These are phyloP conservation scores for Penicillium digitatum DNA, from an alignment of 2,329 filamentous ascomycete species.

Conservation along the genomic window DNA sequence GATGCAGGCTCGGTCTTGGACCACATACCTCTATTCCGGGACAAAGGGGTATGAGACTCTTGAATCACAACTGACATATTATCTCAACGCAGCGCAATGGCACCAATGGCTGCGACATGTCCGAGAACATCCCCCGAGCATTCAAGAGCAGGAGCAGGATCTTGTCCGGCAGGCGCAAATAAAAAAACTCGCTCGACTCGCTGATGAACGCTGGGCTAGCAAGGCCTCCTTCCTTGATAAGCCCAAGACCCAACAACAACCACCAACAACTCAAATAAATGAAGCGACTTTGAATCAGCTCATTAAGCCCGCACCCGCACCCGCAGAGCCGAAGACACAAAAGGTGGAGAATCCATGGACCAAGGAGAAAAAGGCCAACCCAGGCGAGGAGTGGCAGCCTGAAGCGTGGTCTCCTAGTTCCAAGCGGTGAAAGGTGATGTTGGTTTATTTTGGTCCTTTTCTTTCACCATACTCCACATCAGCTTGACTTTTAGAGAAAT, in stretches of 20 bases:
- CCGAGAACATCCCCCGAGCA: conserved; percentile 52
- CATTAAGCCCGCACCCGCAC: conserved; percentile 22
- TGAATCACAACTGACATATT: conserved; percentile 14
- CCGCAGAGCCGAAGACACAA: conserved; percentile 10
- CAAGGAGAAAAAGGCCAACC: conserved; percentile 48
- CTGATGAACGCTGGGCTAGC: conserved; percentile 59
- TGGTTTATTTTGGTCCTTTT: background rate
- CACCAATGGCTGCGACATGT: conserved; percentile 65
- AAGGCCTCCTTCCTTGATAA: conserved; percentile 57
- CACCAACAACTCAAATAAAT: conserved; percentile 44
- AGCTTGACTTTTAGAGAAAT: background rate
- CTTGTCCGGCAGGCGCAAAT: conserved; percentile 55
- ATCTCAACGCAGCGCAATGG: conserved; percentile 54
- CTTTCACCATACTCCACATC: background rate
- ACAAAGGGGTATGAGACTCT: background rate
- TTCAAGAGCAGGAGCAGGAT: conserved; percentile 58
- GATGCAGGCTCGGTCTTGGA: background rate
- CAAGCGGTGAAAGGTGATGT: conserved; percentile 37
- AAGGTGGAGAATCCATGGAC: conserved; percentile 55
- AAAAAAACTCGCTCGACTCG: conserved; percentile 56
- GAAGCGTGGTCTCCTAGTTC: conserved; percentile 56
- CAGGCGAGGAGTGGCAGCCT: conserved; percentile 66
- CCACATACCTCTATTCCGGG: background rate
- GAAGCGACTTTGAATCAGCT: conserved; percentile 40
- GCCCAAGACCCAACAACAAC: conserved; percentile 49